These are phyloP conservation scores for Monilinia vaccinii-corymbosi DNA, from an alignment of 2,329 filamentous ascomycete species.

Conservation along the genomic window DNA sequence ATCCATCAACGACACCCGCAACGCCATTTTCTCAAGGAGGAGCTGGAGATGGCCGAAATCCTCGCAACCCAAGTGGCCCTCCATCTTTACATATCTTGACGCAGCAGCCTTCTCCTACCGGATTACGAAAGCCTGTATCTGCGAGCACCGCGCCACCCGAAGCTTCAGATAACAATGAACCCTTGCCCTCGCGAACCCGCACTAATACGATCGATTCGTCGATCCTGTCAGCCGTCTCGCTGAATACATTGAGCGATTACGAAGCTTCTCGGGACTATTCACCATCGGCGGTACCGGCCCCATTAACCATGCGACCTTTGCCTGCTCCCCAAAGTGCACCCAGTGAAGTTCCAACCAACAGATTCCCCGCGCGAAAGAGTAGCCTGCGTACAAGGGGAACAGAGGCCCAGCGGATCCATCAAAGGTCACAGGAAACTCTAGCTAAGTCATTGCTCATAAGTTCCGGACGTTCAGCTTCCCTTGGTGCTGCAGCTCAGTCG, in stretches of 20 bases:
- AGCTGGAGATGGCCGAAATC: conserved; percentile 9
- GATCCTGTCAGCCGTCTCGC: conserved; percentile 20
- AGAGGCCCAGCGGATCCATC: conserved; percentile 16
- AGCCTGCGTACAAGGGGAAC: conserved; percentile 42
- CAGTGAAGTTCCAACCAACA: conserved; percentile 30
- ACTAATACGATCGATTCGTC: conserved; percentile 14
- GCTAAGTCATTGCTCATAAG: conserved; percentile 30
- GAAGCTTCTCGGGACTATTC: conserved; percentile 40
- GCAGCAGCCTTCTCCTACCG: conserved; percentile 16
- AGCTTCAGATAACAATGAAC: background rate
- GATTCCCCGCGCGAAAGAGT: conserved; percentile 52
- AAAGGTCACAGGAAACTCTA: conserved; percentile 13
- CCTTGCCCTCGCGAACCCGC: background rate
- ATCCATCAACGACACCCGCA: conserved; percentile 10
- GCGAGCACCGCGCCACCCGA: background rate
- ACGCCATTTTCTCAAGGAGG: conserved; percentile 28
- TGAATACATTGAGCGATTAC: conserved; percentile 26
- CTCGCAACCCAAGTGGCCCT: conserved; percentile 19
- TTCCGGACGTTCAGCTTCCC: conserved; percentile 29
- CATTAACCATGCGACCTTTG: conserved; percentile 36
- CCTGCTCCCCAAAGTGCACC: conserved; percentile 29
- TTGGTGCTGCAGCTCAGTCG: conserved; percentile 29
- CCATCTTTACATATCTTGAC: conserved; percentile 22
- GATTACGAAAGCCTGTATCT: conserved; percentile 17
- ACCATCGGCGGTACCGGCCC: conserved; percentile 42